Base-by-base conservation (phyloP, 2,329 filamentous ascomycete species). In the Verticillium albo-atrum region DNA sequence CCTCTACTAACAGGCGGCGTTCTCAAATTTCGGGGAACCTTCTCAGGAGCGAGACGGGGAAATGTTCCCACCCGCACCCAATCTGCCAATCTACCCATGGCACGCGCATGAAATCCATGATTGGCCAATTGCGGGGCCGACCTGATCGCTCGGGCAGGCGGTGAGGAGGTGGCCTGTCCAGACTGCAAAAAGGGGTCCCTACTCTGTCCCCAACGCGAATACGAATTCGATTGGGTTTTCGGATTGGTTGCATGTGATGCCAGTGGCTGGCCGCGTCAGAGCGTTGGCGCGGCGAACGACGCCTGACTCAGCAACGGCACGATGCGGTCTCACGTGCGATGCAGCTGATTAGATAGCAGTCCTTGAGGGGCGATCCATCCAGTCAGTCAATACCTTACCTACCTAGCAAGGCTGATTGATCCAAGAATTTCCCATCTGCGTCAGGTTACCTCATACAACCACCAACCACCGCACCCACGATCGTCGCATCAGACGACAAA, bases 221-320 rank as follows among this genome's bases (percentile, higher is more conserved):
- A 57, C 55, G 55, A 57, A 57, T 57, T 57, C 55, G 55, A 57
- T 50, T 50, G 42, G 42, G 20, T 20, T 23, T 50, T n/a, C 17
- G 42, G 6, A 50, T 50, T 50, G 42, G 42, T 23, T 50, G 42
- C 42, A 50, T 50, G 42, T 50, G 42, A 50, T 50, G n/a, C 7
- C 4, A 7, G 42, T 50, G 42, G 42, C 42, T 50, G 7, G 42
- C 42, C 42, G 42, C 42, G 37, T 47, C 20, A 47, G 37, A 25
- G 7, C n/a, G 42, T 23, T 14, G 42, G 42, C 42, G 42, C 20
- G 42, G 42, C 7, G 20, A 50, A 23, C 6, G 20, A n/a, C 20
- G n/a, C 3, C 42, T 50, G 42, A 25, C n/a, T 50, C 42, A 50
- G 42, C 42, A 50, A 50, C 10, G 9, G 4, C 6, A 7, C n/a